A percentile compares a stretch with the other conserved stretches of the same genome.
Conservation (phyloP, 129 eudicot species). For the Chrysanthemum seticuspe region DNA sequence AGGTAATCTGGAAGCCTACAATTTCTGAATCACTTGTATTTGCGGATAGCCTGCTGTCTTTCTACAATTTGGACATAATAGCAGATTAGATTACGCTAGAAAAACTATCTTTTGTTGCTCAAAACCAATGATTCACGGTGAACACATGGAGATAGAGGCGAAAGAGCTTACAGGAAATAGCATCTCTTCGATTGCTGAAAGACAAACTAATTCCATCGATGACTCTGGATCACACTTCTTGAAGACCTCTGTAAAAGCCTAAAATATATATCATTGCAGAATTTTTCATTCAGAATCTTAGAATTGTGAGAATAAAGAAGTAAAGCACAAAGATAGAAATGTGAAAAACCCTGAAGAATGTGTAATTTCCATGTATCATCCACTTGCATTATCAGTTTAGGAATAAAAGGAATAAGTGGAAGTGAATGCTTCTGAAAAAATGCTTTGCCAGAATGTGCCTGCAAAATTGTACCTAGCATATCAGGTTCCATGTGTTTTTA, state of each 20-base stretch:
- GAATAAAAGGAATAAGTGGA: constrained; percentile 68
- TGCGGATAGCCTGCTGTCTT: constrained; percentile 31
- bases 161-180: constrained; percentile 66
- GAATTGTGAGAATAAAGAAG: constrained; percentile 17
- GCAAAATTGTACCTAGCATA: constrained; percentile 26
- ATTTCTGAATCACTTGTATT: constrained; percentile 49
- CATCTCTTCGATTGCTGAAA: constrained; percentile 76
- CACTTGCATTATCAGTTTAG: constrained; percentile 54
- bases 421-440: constrained; percentile 61
- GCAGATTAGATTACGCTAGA: not conserved
- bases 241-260: constrained; percentile 82
- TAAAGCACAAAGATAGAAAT: constrained; percentile 4
- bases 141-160: not conserved
- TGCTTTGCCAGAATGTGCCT: constrained; percentile 56
- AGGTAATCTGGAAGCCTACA: constrained; percentile 42
- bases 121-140: not conserved
- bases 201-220: constrained; percentile 65
- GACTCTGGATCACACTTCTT: constrained; percentile 64
- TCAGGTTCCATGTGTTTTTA: constrained; percentile 13
- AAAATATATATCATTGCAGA: constrained; percentile 22
- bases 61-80: constrained; percentile 36
- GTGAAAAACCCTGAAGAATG: constrained; percentile 65
- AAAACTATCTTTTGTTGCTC: not conserved
- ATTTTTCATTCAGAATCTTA: not conserved
- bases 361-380: constrained; percentile 62